Base-by-base conservation (phyloP, 2,329 filamentous ascomycete genomes). In the Trichoderma endophyticum region DNA sequence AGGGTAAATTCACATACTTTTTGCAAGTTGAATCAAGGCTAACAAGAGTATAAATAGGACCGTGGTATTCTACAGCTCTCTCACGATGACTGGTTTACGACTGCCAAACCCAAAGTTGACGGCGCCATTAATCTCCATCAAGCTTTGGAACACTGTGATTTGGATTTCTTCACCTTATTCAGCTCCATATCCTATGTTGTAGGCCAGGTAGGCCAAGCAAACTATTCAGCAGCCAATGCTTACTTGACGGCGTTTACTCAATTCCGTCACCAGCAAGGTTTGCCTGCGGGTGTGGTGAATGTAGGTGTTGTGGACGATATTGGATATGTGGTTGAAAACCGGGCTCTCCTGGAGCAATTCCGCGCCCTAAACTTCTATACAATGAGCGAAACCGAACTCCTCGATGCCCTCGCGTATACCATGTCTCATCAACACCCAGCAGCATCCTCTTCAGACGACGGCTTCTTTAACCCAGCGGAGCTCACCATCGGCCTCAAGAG, bases 181-280 rank as follows among this genome's bases (percentile, higher is more conserved):
- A 76, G 75, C 18, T 82, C 80, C 28, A 73, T 78, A 15, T 75
- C 73, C 0, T 77, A 74, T 36, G 68, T 78, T 0, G 57, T 79
- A 8, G 80, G 77, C 1, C 73, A 75, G 6, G 60, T 73, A 3
- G 75, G 74, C 2, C 80, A 82, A 65, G 75, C 77, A 63, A 82
- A 81, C 70, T 84, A 84, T 65, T 74, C 77, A 3, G 78, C 81
- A 2, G 81, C 77, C 34, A 86, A 84, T 74, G 78, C 80, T 7
- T 86, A 81, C 75, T 74, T 84, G 36, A 81, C 84, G 34, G 77
- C 80, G 6, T 80, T 85, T 32, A 80, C 78, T 7, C 78, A 80
- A 21, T 82, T 81, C 63, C 80, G 84, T 15, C 73, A 77, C 6
- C 70, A 71, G 0, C 75, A 75, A 2, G 82, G 82, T 4, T 76